Conservation (phyloP, 441 rosid species). For the Erodium texanum region DNA sequence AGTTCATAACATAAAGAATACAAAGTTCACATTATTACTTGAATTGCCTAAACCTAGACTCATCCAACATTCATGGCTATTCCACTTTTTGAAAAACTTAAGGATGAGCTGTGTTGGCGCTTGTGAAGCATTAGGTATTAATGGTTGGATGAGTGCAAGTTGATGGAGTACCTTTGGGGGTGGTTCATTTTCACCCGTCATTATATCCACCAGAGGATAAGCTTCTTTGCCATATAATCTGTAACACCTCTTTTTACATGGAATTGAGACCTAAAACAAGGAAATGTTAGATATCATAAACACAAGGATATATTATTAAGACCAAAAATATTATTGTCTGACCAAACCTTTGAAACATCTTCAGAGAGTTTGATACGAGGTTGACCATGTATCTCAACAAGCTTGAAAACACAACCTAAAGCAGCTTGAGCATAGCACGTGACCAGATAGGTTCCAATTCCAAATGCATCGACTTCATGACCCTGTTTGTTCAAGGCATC, state of each 20-base stretch:
- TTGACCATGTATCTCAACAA: slow-evolving; percentile 78
- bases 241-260: slow-evolving; percentile 74
- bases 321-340: neutral
- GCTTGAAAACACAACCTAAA: slow-evolving; percentile 90
- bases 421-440: slow-evolving; percentile 92
- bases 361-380: slow-evolving; percentile 96
- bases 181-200: slow-evolving; percentile 89
- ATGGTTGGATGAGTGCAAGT: neutral
- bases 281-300: neutral
- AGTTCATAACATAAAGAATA: too few relatives aligned
- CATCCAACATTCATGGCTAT: too few relatives aligned
- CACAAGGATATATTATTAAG: neutral
- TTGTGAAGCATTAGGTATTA: neutral
- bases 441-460: slow-evolving; percentile 82
- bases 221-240: slow-evolving; percentile 79
- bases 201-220: slow-evolving; percentile 80
- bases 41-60: neutral
- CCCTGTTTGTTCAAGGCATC: slow-evolving; percentile 98
- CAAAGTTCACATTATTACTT: too few relatives aligned
- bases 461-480: slow-evolving; percentile 89
- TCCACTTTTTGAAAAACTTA: too few relatives aligned
- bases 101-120: too few relatives aligned
- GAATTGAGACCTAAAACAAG: slow-evolving; percentile 67
- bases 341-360: slow-evolving; percentile 81
- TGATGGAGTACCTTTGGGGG: slow-evolving; percentile 55